Evolutionary conservation across 169 alveolate genomes (phyloP).

Genomic region (Plasmodium sp.): DNA sequence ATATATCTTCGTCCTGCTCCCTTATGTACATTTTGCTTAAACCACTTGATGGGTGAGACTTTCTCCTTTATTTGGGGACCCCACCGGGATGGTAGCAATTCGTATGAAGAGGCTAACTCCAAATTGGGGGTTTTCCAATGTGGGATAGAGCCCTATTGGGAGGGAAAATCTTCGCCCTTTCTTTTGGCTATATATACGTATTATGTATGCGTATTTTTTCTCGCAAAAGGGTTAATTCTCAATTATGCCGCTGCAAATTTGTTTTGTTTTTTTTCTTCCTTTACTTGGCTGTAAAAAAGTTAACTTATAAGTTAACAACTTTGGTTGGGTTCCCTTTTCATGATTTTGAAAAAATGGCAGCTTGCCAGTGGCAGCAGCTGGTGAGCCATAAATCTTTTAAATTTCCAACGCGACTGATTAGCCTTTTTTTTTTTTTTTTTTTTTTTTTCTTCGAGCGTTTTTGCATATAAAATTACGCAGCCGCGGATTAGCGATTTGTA

Average conservation of each 20-base stretch:
- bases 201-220: neutral
- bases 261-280: neutral
- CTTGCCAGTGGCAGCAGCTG: neutral
- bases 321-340: neutral
- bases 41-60: neutral
- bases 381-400: neutral
- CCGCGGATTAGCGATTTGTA: neutral
- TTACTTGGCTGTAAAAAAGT: neutral
- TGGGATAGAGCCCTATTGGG: neutral
- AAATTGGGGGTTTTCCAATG: neutral
- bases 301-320: neutral
- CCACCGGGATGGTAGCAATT: neutral
- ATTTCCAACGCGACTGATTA: neutral
- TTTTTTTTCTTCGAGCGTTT: neutral
- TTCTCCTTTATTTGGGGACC: neutral
- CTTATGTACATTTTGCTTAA: conserved; percentile 64
- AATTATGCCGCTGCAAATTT: neutral
- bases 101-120: neutral
- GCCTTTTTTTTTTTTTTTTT: neutral
- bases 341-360: neutral
- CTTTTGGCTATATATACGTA: neutral
- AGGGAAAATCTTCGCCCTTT: neutral
- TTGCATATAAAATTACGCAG: neutral
- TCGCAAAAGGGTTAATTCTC: neutral
- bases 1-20: conserved; percentile 65